Evolutionary conservation across 2,329 filamentous ascomycete species (phyloP).

Genomic region (Talaromyces piceae): DNA sequence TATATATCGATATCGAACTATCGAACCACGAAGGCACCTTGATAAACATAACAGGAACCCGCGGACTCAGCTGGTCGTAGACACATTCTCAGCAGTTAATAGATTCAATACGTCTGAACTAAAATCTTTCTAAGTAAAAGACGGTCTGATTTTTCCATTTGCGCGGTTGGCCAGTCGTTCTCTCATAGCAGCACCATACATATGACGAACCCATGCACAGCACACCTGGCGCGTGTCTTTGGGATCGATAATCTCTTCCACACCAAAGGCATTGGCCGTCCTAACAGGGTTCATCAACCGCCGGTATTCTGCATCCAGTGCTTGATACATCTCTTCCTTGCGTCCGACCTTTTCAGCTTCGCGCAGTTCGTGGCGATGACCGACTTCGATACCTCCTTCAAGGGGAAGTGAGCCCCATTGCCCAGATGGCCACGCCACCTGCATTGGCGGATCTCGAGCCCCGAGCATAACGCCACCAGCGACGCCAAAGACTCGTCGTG

Average conservation of each 20-base stretch:
- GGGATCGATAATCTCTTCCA: constrained; percentile 60
- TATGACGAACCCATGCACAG: constrained; percentile 49
- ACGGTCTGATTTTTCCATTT: constrained; percentile 36
- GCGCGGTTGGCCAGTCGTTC: constrained; percentile 40
- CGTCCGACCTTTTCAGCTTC: constrained; percentile 46
- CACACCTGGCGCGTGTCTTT: constrained; percentile 50
- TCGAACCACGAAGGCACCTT: too few relatives aligned
- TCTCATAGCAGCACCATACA: constrained; percentile 48
- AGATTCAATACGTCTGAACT: not conserved
- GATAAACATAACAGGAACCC: too few relatives aligned
- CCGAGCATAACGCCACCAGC: constrained; percentile 60
- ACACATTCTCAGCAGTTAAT: too few relatives aligned
- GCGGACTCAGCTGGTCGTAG: too few relatives aligned
- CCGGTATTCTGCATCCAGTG: constrained; percentile 53
- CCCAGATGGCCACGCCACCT: constrained; percentile 57
- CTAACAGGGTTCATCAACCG: constrained; percentile 58
- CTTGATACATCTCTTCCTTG: constrained; percentile 46
- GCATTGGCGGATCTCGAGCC: constrained; percentile 52
- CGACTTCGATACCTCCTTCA: constrained; percentile 59
- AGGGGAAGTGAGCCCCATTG: constrained; percentile 57
- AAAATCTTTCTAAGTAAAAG: constrained; percentile 23
- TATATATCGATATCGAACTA: too few relatives aligned
- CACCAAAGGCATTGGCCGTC: constrained; percentile 56
- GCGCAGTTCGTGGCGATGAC: constrained; percentile 53
- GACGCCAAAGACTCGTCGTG: constrained; percentile 55